Evolutionary conservation across 1,139 yeast genomes (phyloP).

Genomic region (Ashbya aceris): DNA sequence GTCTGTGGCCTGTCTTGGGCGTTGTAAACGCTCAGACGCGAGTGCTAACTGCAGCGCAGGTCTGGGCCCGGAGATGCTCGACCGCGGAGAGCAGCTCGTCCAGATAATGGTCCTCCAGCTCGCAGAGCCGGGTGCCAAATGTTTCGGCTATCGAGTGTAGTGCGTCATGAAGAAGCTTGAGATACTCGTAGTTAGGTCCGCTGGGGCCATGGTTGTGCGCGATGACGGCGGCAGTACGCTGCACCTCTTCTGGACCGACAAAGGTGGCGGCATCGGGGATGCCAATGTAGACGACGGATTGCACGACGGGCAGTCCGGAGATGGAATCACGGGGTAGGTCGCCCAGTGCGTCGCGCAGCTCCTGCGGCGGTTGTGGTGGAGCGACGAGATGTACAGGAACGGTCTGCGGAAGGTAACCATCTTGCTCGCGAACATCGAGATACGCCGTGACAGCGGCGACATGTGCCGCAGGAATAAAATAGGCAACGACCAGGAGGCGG

Average conservation of each 20-base stretch:
- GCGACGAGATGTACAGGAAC: constrained; percentile 54
- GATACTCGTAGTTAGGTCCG: constrained; percentile 69
- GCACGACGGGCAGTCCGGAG: constrained; percentile 37
- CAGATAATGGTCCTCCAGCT: constrained; percentile 8
- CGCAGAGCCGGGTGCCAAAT: constrained; percentile 1
- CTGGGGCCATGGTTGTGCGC: constrained; percentile 59
- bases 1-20: no score
- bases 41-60: no score
- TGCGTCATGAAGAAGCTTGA: constrained; percentile 45
- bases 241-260: constrained; percentile 64
- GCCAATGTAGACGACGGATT: constrained; percentile 75
- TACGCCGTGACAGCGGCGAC: constrained; percentile 57
- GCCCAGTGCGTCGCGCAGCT: constrained; percentile 20
- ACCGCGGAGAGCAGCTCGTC: constrained; percentile 2
- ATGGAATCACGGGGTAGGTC: constrained; percentile 26
- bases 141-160: constrained; percentile 31
- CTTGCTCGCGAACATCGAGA: constrained; percentile 75
- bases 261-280: constrained; percentile 73
- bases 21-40: no score
- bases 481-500: constrained; percentile 73
- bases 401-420: constrained; percentile 71
- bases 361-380: constrained; percentile 22
- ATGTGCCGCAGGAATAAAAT: constrained; percentile 60
- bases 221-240: constrained; percentile 53
- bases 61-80: background rate